Percentiles rank a stretch among this genome's conserved stretches.
These are phyloP conservation scores for Annona squamosa DNA, from an alignment of 164 flowering plant genomes.

Conservation along the genomic window DNA sequence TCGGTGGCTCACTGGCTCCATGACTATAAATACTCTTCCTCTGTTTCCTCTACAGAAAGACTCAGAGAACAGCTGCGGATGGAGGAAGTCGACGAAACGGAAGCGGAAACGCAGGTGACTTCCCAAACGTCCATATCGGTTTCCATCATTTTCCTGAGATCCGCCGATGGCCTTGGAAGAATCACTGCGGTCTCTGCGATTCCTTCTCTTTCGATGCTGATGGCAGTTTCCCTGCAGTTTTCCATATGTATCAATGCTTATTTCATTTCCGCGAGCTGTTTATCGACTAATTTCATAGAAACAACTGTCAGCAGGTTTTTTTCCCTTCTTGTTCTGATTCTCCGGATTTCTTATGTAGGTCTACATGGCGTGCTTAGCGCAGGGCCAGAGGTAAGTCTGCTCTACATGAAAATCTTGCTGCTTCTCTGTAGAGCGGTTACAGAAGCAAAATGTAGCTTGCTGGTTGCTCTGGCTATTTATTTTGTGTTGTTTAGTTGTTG, in stretches of 20 bases:
- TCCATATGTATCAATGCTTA: neutral
- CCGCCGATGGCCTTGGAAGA: neutral
- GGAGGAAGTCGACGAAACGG: conserved; percentile 75
- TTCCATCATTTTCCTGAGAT: neutral
- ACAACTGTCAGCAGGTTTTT: neutral
- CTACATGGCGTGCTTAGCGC: conserved; percentile 89
- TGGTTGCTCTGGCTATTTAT: neutral
- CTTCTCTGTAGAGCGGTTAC: no score
- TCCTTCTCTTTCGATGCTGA: neutral
- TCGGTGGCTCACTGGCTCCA: neutral
- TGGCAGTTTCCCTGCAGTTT: neutral
- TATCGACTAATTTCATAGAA: neutral
- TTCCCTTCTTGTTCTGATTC: neutral
- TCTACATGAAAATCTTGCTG: neutral
- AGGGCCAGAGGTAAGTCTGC: conserved; percentile 55
- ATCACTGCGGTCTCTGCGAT: neutral
- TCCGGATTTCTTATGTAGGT: conserved; percentile 40
- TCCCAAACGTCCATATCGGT: neutral
- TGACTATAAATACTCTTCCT: neutral
- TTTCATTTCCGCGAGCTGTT: neutral
- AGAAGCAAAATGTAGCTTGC: neutral
- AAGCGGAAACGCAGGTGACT: conserved; percentile 45
- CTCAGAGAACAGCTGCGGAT: conserved; percentile 16
- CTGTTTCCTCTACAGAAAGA: neutral
- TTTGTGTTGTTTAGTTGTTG: neutral